Percentiles rank a stretch among this genome's conserved stretches.
Conservation (phyloP, 176 grass and related monocot genomes). For the Avena atlantica region DNA sequence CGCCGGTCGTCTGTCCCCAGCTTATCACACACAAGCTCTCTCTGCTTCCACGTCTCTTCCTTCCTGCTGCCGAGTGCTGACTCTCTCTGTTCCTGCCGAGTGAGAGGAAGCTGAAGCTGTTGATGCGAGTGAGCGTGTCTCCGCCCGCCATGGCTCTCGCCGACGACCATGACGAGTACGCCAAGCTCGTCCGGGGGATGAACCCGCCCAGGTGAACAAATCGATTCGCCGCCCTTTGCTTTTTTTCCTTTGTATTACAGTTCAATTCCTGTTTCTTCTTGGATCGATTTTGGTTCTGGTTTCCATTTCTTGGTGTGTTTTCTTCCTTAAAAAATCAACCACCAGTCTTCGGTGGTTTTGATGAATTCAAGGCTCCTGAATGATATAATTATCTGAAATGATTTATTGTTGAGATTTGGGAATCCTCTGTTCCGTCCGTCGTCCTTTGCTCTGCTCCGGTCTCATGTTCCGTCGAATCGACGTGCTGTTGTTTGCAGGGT, state of each 20-base stretch:
- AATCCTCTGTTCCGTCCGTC: not conserved
- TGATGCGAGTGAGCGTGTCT: conserved; percentile 28
- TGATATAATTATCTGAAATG: not conserved
- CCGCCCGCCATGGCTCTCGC: conserved; percentile 35
- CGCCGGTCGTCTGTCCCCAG: conserved; percentile 34
- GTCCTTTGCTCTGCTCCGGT: conserved; percentile 10
- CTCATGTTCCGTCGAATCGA: not conserved
- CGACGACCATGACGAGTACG: conserved; percentile 73
- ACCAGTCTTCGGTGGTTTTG: too few species aligned
- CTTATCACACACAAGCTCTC: not conserved
- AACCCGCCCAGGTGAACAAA: conserved; percentile 72
- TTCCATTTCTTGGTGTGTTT: not conserved
- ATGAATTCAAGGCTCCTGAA: not conserved
- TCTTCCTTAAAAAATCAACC: too few species aligned
- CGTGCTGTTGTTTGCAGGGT: conserved; percentile 53
- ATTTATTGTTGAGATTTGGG: not conserved
- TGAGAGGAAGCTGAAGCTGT: conserved; percentile 17
- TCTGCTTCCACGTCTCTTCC: not conserved
- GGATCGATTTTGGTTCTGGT: not conserved
- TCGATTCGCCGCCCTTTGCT: not conserved
- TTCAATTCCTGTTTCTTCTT: not conserved
- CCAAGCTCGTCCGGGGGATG: conserved; percentile 85
- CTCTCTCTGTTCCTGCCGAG: not conserved
- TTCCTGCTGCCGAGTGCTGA: not conserved
- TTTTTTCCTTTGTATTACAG: not conserved